Evolutionary conservation across 495 filamentous ascomycete species (phyloP).

Genomic region (Penicillium macrosclerotiorum): DNA sequence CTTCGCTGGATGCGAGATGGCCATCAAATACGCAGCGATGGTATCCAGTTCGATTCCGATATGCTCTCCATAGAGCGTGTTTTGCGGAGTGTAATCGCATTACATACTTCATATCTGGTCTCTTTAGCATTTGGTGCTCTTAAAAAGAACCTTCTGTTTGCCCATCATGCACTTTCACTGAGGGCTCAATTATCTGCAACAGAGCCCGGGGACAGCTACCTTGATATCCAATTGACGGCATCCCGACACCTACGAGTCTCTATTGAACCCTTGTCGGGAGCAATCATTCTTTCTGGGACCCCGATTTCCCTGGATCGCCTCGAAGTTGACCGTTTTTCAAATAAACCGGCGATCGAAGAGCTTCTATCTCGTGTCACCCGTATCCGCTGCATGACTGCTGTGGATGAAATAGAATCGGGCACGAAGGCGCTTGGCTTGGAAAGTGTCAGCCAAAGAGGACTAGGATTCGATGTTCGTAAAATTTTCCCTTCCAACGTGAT

Average conservation of each 20-base stretch:
- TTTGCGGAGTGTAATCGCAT: constrained; percentile 69
- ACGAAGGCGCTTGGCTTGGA: constrained; percentile 63
- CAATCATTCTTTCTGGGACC: constrained; percentile 35
- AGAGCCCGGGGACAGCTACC: constrained; percentile 61
- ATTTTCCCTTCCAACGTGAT: constrained; percentile 60
- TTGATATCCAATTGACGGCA: constrained; percentile 66
- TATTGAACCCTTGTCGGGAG: constrained; percentile 62
- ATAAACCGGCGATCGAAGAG: constrained; percentile 53
- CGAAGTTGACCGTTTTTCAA: constrained; percentile 35
- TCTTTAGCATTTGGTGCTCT: constrained; percentile 58
- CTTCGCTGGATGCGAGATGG: constrained; percentile 84
- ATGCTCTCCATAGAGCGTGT: constrained; percentile 70
- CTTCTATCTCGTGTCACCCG: constrained; percentile 50
- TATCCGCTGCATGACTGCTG: constrained; percentile 55
- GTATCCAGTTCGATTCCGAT: constrained; percentile 62
- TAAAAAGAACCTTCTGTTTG: constrained; percentile 54
- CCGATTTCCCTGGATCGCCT: constrained; percentile 46
- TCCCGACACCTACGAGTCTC: constrained; percentile 56
- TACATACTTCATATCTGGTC: constrained; percentile 68
- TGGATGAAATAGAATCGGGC: constrained; percentile 61
- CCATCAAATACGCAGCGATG: constrained; percentile 63
- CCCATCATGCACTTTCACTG: constrained; percentile 52
- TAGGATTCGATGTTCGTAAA: constrained; percentile 56
- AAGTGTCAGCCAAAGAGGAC: constrained; percentile 49
- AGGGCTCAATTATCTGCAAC: constrained; percentile 50